phyloP scores from a whole-genome alignment of 2,329 filamentous ascomycete species.

The Passalora sequoiae region DNA sequence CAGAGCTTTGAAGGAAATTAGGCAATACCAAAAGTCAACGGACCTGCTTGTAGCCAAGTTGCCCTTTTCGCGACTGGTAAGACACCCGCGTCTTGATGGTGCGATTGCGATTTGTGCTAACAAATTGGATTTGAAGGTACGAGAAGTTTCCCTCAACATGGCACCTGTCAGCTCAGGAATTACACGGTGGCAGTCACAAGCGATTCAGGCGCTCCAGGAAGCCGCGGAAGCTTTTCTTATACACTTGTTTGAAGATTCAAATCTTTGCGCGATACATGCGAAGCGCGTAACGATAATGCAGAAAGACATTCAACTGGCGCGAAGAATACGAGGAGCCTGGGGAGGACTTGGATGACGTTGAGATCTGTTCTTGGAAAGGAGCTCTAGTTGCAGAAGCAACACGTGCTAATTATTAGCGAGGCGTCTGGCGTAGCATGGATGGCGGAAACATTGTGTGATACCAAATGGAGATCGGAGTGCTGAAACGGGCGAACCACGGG shows the following conservation, averaged over 20 bases:
- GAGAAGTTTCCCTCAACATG: constrained; percentile 95
- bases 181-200: constrained; percentile 95
- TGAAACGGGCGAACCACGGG: no score
- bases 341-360: constrained; percentile 30
- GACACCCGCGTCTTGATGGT: constrained; percentile 12
- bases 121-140: constrained; percentile 47
- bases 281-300: constrained; percentile 98
- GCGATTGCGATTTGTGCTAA: constrained; percentile 1
- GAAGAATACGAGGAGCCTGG: constrained; percentile 78
- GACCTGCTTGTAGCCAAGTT: constrained; percentile 96
- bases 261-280: constrained; percentile 96
- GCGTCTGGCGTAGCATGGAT: constrained; percentile 22
- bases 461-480: not conserved
- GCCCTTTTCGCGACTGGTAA: constrained; percentile 87
- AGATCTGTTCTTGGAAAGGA: not conserved
- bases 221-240: constrained; percentile 98
- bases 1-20: constrained; percentile 96
- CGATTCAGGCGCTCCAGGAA: constrained; percentile 95
- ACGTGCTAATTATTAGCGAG: constrained; percentile 20
- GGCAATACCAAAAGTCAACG: constrained; percentile 95
- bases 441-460: constrained; percentile 12
- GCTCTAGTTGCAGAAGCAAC: not conserved
- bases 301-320: constrained; percentile 96
- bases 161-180: constrained; percentile 62
- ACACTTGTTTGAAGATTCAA: constrained; percentile 97